These are phyloP conservation scores for Corynascus novoguineensis DNA, from an alignment of 495 filamentous ascomycete genomes.

Conservation along the genomic window DNA sequence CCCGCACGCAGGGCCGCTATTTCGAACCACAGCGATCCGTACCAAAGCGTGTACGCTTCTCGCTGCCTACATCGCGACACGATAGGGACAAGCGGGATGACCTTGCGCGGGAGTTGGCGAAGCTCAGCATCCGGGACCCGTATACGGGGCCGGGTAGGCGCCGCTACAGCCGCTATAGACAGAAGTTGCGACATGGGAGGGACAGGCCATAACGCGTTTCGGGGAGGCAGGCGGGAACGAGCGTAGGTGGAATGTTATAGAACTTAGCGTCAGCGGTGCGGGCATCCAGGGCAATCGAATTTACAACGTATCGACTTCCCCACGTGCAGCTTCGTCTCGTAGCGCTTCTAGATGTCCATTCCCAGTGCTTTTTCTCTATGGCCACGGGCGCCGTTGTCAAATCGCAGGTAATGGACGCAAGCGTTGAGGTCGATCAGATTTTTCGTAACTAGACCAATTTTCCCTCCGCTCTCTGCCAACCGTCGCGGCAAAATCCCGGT, in stretches of 20 bases:
- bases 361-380: background rate
- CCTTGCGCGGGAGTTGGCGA: conserved; percentile 9
- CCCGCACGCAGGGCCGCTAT: background rate
- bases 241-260: background rate
- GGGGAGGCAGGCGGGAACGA: conserved; percentile 4
- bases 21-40: conserved; percentile 9
- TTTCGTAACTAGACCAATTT: no score
- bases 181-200: conserved; percentile 7
- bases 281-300: conserved; percentile 5
- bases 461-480: no score
- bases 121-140: conserved; percentile 3
- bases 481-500: no score
- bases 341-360: background rate
- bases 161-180: conserved; percentile 3
- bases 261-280: background rate
- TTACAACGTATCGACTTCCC: conserved; percentile 6
- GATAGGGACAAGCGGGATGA: conserved; percentile 5
- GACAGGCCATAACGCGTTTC: conserved; percentile 11
- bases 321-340: background rate
- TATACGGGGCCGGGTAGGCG: conserved; percentile 1
- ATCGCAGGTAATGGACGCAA: background rate
- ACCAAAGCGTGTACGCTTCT: conserved; percentile 9
- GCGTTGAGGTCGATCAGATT: background rate
- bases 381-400: background rate
- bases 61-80: conserved; percentile 5